Base-by-base conservation (phyloP, 2,329 filamentous ascomycete genomes). In the Trichophyton schoenleinii region DNA sequence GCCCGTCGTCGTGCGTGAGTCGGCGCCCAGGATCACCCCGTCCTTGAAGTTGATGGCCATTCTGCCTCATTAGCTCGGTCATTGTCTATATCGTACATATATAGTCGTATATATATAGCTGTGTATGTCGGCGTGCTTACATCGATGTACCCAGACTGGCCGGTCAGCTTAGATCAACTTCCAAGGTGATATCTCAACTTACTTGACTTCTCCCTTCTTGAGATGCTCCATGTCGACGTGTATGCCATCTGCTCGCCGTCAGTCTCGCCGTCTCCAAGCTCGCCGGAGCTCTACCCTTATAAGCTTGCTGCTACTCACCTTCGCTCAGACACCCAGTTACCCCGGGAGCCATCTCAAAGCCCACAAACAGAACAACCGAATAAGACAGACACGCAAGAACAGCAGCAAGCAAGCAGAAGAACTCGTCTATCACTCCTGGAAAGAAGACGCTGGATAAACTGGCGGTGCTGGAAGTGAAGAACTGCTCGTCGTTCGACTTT, bases 21-120 rank as follows among this genome's bases (percentile, higher is more conserved):
- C 94, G 70, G 94, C 94, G 67, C 94, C 88, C 48, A 99, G 83
- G 77, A 99, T 97, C 63, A 99, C 94, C 65, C 94, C 94, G 71
- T 96, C 91, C 74, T 94, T 94, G 84, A 99, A 99, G 71, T 95
- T 97, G 75, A 97, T 91, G 64, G 94, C 94, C 94, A 99, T 99
- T 75, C 90, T 95, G 69, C 67, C 53, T 34, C 53, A n/a, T 41
- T 11, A 57, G n/a, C n/a, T 18, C 2, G 28, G 28, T 3, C 28
- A n/a, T 34, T 1, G 11, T 7, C 28, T 11, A 6, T 53, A 3
- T 55, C 7, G 25, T 31, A n/a, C 11, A 34, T 38, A 38, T 38
- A 38, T 9, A 36, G 5, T 8, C 9, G 9, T 36, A 36, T 8
- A 36, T 38, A 38, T 38, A 13, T 38, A 38, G 34, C 3, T 34